Base-by-base conservation (phyloP, 176 grass and related monocot genomes). In the Bolboschoenus planiculmis region DNA sequence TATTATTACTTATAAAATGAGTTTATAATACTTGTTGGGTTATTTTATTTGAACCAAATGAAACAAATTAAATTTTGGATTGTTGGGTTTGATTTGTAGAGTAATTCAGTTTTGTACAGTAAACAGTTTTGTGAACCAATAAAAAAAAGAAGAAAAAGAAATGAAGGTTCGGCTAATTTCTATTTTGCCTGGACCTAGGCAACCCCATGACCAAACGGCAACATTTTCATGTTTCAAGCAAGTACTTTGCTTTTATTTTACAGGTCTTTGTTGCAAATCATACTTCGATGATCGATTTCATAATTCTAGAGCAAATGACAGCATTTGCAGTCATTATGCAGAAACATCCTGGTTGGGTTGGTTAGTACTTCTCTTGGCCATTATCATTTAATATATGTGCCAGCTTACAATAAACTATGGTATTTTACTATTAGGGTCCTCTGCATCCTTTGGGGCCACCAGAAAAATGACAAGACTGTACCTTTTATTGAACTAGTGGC, bases 291-390 rank as follows among this genome's bases (percentile, higher is more conserved):
- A 98, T 98, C 33, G 95, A 98, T 88, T 98, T 98, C 83, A 95
- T 98, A 89, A 93, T 98, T 89, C 80, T 98, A 82, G 95, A 98
- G 82, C 95, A 98, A 79, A 98, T 98, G 95, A 95, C 95, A 67
- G 92, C 95, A 85, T 98, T 98, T 98, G 92, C 95, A 80, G 95
- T 98, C 79, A 98, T 98, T 75, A 98, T 98, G 95, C 95, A 98
- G 67, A 98, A 98, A 66, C 95, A 98, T 92, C 95, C 92, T 84
- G 95, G 95, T 86, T 95, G 95, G 95, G 95, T 98, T 88, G 95
- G 92, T 98, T 30, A 88, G 90, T 79, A 29, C 80, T 23, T 58
- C 5, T 50, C 70, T 83, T 47, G 53, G 13, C 47, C 42, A 42
- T 84, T 10, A 75, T 60, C 50, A 1, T 9, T 50, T 81, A 43